Evolutionary conservation across 2,329 filamentous ascomycete genomes (phyloP).

Genomic region (Scolecobasidium constrictum): DNA sequence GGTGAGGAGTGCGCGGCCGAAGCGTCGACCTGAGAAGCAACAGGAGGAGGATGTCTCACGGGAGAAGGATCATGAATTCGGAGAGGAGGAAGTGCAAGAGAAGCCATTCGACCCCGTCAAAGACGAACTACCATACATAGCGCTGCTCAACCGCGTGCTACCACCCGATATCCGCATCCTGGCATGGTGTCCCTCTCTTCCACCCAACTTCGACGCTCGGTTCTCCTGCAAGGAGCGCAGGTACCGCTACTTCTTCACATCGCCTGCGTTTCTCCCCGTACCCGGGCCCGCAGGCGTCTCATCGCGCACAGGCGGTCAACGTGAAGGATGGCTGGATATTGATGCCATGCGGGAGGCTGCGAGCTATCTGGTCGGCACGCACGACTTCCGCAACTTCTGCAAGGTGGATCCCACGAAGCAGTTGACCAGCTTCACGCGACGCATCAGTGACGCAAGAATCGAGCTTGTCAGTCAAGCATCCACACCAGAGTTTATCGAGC

Average conservation of each 20-base stretch:
- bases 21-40: background rate
- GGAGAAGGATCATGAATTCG: conserved; percentile 5
- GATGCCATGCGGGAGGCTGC: conserved; percentile 77
- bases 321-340: conserved; percentile 74
- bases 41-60: conserved; percentile 10
- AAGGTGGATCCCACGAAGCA: conserved; percentile 87
- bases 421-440: conserved; percentile 69
- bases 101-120: conserved; percentile 51
- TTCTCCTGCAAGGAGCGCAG: conserved; percentile 86
- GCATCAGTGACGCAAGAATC: conserved; percentile 72
- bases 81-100: conserved; percentile 26
- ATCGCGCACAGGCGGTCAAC: conserved; percentile 19
- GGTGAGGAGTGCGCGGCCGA: conserved; percentile 51
- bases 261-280: conserved; percentile 70
- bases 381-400: conserved; percentile 97
- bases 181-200: conserved; percentile 83
- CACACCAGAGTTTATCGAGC: background rate
- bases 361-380: conserved; percentile 64
- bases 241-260: conserved; percentile 97
- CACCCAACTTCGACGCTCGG: conserved; percentile 72
- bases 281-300: conserved; percentile 42
- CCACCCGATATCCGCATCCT: conserved; percentile 83
- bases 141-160: conserved; percentile 74
- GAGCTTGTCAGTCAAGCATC: conserved; percentile 26
- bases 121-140: conserved; percentile 77